Percentiles rank a stretch among this genome's conserved stretches.
These are phyloP conservation scores for Oryza brachyantha DNA, from an alignment of 176 grass and related monocot genomes.

Conservation along the genomic window DNA sequence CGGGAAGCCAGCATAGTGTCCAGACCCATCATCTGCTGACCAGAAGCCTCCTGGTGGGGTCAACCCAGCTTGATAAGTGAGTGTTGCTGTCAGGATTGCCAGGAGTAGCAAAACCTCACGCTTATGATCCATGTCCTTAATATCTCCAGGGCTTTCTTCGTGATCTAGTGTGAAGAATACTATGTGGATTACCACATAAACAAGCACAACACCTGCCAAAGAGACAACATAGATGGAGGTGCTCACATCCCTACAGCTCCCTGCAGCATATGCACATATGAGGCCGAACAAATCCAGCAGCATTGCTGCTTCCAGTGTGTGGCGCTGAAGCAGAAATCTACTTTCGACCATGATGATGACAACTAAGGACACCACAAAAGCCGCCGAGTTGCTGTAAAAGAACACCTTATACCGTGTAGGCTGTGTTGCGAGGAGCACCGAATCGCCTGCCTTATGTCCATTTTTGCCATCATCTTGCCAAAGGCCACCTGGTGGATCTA, in stretches of 20 bases:
- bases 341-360: constrained; percentile 34
- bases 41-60: constrained; percentile 27
- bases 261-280: constrained; percentile 27
- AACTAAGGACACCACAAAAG: constrained; percentile 31
- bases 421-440: constrained; percentile 1
- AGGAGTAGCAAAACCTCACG: constrained; percentile 25
- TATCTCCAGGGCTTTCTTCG: no score
- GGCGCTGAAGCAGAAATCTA: not conserved
- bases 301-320: not conserved
- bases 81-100: not conserved
- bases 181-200: not conserved
- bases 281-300: constrained; percentile 27
- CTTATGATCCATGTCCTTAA: not conserved
- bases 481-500: constrained; percentile 37
- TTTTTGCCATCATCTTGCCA: constrained; percentile 4
- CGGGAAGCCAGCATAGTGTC: not conserved
- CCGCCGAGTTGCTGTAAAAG: constrained; percentile 30
- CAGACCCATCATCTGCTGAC: not conserved
- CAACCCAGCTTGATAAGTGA: constrained; percentile 33
- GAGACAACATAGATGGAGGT: constrained; percentile 19
- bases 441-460: not conserved
- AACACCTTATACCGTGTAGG: constrained; percentile 7
- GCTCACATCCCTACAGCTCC: not conserved
- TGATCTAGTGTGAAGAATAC: not conserved
- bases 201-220: not conserved